Conservation (phyloP, 2,329 filamentous ascomycete species). For the Fusarium sp. region DNA sequence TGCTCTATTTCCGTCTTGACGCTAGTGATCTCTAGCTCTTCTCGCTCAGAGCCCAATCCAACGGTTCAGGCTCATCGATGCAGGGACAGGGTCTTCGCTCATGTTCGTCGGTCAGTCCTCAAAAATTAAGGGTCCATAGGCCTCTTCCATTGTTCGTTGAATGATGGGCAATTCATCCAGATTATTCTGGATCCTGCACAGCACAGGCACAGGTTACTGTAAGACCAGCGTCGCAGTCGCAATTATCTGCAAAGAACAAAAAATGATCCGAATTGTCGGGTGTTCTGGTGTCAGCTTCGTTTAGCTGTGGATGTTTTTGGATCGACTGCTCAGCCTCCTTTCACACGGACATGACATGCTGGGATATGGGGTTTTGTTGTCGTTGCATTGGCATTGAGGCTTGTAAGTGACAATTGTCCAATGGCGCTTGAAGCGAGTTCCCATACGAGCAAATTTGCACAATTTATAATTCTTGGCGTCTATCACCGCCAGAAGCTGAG, state of each 20-base stretch:
- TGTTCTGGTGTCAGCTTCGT: conserved; percentile 12
- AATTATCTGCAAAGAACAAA: conserved; percentile 12
- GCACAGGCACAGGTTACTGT: not conserved
- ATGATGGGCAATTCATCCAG: not conserved
- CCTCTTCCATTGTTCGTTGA: not conserved
- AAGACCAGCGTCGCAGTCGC: conserved; percentile 29
- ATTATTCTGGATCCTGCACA: conserved; percentile 10
- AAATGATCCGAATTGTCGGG: conserved; percentile 39
- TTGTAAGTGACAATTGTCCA: conserved; percentile 38
- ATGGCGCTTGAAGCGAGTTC: conserved; percentile 15
- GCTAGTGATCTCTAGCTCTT: conserved; percentile 4
- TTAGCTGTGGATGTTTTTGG: not conserved
- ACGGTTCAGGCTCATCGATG: conserved; percentile 43
- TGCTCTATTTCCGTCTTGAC: conserved; percentile 20
- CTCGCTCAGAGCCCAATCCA: conserved; percentile 38
- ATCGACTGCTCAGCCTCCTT: not conserved
- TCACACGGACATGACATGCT: not conserved
- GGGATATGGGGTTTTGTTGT: not conserved
- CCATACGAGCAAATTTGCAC: conserved; percentile 16
- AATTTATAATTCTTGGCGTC: conserved; percentile 18
- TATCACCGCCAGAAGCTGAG: not conserved
- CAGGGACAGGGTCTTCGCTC: conserved; percentile 37
- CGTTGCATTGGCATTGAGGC: conserved; percentile 28
- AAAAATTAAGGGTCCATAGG: conserved; percentile 31
- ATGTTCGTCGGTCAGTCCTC: conserved; percentile 16